These are phyloP conservation scores for Saturnispora diversa DNA, from an alignment of 805 yeast species.

Conservation along the genomic window DNA sequence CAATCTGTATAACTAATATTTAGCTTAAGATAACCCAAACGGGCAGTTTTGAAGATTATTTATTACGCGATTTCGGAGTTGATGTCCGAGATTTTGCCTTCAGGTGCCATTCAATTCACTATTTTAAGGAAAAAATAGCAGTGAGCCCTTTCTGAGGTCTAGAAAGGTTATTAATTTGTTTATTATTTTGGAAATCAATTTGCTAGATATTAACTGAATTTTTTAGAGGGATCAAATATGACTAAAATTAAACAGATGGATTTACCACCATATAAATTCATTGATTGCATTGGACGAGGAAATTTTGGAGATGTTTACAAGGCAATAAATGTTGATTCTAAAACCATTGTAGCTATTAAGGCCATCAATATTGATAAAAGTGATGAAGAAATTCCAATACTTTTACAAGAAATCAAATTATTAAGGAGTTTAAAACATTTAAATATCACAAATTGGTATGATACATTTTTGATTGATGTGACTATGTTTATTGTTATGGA, in stretches of 20 bases:
- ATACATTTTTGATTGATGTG: constrained; percentile 56
- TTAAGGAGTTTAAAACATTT: constrained; percentile 59
- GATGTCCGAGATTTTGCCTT: constrained; percentile 2
- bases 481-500: constrained; percentile 91
- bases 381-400: constrained; percentile 62
- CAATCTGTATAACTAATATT: constrained; percentile 4
- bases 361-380: constrained; percentile 73
- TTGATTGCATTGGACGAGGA: constrained; percentile 69
- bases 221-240: background rate
- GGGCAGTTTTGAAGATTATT: constrained; percentile 3
- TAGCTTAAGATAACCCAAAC: background rate
- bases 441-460: constrained; percentile 57
- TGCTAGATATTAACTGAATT: background rate
- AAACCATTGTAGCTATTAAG: constrained; percentile 69
- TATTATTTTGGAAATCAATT: background rate
- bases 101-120: too few relatives aligned
- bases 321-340: constrained; percentile 35
- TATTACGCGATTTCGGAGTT: background rate
- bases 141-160: too few relatives aligned
- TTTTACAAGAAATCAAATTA: constrained; percentile 73
- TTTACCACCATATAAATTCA: constrained; percentile 22
- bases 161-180: background rate
- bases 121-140: too few relatives aligned
- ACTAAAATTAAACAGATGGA: background rate
- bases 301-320: constrained; percentile 82